Evolutionary conservation across 2,329 filamentous ascomycete genomes (phyloP).

Genomic region (Colletotrichum australisinense): DNA sequence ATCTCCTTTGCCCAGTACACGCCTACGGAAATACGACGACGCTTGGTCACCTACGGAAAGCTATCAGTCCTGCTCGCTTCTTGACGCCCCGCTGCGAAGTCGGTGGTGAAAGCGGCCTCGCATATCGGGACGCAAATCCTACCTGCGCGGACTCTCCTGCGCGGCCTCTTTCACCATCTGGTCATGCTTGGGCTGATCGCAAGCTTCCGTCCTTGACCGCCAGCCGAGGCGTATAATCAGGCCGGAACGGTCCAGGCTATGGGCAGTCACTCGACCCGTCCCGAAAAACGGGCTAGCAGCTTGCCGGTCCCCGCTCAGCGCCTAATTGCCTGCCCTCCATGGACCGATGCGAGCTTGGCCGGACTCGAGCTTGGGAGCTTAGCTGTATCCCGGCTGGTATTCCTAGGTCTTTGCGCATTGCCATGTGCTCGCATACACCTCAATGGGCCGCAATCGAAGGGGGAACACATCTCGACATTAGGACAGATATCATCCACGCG

Average conservation of each 20-base stretch:
- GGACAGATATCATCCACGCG: neutral
- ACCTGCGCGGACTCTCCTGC: neutral
- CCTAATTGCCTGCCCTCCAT: slow-evolving; percentile 11
- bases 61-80: slow-evolving; percentile 41
- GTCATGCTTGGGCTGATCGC: neutral
- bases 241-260: slow-evolving; percentile 18
- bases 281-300: slow-evolving; percentile 15
- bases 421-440: neutral
- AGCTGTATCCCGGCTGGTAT: neutral
- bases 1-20: slow-evolving; percentile 28
- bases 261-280: slow-evolving; percentile 24
- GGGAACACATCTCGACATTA: neutral
- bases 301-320: slow-evolving; percentile 3
- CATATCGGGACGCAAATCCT: slow-evolving; percentile 23
- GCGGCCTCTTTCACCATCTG: neutral
- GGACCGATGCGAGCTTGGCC: slow-evolving; percentile 19
- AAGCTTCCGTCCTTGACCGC: slow-evolving; percentile 10
- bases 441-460: neutral
- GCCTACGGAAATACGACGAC: slow-evolving; percentile 24
- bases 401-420: neutral
- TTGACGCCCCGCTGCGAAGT: slow-evolving; percentile 48
- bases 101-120: slow-evolving; percentile 11
- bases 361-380: neutral
- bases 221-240: slow-evolving; percentile 1
- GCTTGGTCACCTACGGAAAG: neutral